Evolutionary conservation across 1,284 basidiomycete species (phyloP).

Genomic region (Polyporus tsugae): DNA sequence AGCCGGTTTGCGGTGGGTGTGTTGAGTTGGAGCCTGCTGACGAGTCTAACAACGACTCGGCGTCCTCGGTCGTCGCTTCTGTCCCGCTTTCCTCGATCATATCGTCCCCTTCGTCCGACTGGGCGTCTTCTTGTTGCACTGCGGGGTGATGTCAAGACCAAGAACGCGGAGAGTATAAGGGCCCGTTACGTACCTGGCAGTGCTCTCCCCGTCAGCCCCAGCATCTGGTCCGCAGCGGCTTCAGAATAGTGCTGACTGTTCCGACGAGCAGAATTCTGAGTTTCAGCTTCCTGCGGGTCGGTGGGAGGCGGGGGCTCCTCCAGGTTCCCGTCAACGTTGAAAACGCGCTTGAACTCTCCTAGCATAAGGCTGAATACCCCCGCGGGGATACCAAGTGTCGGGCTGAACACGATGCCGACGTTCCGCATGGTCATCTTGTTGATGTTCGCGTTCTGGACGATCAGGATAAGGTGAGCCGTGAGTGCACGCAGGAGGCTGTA

Average conservation of each 20-base stretch:
- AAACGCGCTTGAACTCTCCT: slow-evolving; percentile 89
- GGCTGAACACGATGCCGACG: slow-evolving; percentile 97
- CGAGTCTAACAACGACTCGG: slow-evolving; percentile 54
- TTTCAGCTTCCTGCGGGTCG: slow-evolving; percentile 47
- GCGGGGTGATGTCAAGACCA: slow-evolving; percentile 24
- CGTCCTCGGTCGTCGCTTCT: slow-evolving; percentile 69
- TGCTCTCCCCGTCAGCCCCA: slow-evolving; percentile 74
- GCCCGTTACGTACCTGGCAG: slow-evolving; percentile 59
- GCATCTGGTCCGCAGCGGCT: slow-evolving; percentile 78
- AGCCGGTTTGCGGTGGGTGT: slow-evolving; percentile 29
- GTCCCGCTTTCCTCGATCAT: slow-evolving; percentile 75
- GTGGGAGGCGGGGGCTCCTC: slow-evolving; percentile 38
- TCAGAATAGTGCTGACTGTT: slow-evolving; percentile 85
- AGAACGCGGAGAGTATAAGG: neutral
- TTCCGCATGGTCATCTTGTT: slow-evolving; percentile 99
- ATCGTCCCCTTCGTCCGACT: slow-evolving; percentile 74
- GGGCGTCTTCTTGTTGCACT: slow-evolving; percentile 57
- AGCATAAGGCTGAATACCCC: slow-evolving; percentile 95
- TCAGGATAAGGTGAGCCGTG: slow-evolving; percentile 94
- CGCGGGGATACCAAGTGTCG: slow-evolving; percentile 93
- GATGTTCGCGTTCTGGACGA: slow-evolving; percentile 88
- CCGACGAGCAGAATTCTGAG: slow-evolving; percentile 55
- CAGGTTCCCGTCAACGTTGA: slow-evolving; percentile 68
- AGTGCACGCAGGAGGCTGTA: slow-evolving; percentile 94
- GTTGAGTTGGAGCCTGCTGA: slow-evolving; percentile 55